Conservation (phyloP, 352 stramenopile genomes). For the Pythium grandisporangium region DNA sequence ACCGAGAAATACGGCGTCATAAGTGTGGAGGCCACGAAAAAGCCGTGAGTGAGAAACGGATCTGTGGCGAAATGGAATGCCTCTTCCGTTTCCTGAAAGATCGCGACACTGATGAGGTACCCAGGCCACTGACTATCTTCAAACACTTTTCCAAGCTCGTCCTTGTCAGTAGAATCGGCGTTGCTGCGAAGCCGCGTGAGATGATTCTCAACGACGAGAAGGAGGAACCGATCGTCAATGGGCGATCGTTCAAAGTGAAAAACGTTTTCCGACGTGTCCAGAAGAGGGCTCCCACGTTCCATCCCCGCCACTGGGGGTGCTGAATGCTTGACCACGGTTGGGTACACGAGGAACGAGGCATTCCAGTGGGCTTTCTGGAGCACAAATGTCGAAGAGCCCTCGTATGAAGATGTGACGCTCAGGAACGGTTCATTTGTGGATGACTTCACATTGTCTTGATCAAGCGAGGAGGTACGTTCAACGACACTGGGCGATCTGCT, state of each 20-base stretch:
- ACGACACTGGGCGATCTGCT: too few species aligned
- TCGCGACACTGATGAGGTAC: slow-evolving; percentile 36
- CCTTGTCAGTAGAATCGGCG: too few species aligned
- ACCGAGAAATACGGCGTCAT: slow-evolving; percentile 25
- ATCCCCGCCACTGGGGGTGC: slow-evolving; percentile 23
- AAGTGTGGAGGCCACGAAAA: slow-evolving; percentile 56
- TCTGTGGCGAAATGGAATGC: slow-evolving; percentile 40
- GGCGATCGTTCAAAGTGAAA: slow-evolving; percentile 64
- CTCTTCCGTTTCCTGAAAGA: slow-evolving; percentile 51
- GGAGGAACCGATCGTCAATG: slow-evolving; percentile 20
- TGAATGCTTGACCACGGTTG: slow-evolving; percentile 49
- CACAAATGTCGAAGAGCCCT: slow-evolving; percentile 27
- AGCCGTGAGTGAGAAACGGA: slow-evolving; percentile 54
- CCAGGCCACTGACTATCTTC: slow-evolving; percentile 59
- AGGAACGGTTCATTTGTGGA: slow-evolving; percentile 22
- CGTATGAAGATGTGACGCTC: slow-evolving; percentile 21
- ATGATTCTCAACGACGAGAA: slow-evolving; percentile 54
- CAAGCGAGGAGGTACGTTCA: too few species aligned
- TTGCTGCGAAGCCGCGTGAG: slow-evolving; percentile 20
- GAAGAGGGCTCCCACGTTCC: slow-evolving; percentile 42
- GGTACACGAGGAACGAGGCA: slow-evolving; percentile 59
- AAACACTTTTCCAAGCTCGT: slow-evolving; percentile 46
- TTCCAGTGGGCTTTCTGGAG: slow-evolving; percentile 52
- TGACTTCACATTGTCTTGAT: slow-evolving; percentile 13
- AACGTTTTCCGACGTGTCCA: slow-evolving; percentile 48